Evolutionary conservation across 768 basidiomycete genomes (phyloP), one percentile per base, ranked within the genome.

Genomic region (Calocybe gangraenosa): DNA sequence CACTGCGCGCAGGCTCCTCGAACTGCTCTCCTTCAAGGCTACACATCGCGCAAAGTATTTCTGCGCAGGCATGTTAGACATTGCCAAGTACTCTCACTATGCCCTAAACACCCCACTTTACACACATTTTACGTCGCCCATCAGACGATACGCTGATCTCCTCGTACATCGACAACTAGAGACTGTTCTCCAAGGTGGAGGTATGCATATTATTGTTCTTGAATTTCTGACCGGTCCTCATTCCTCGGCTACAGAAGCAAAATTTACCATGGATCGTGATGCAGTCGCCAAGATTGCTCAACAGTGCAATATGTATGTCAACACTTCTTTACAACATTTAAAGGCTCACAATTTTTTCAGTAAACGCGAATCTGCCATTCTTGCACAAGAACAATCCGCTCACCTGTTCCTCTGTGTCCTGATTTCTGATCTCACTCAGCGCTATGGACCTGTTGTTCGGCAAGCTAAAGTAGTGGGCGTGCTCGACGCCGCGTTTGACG

Each of bases 11-110:
- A 69, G 78, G 40, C 74, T 93, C n/a, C 70, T 99, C 8, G 84
- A 93, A 63, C 61, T 96, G 25, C 72, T 97, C 33, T 82, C 84
- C 13, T 82, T 79, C 63, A 96, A 96, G 66, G 86, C 92, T n/a
- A 97, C 93, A 49, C 87, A 92, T 48, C 79, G 85, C 41, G 92
- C 96, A 54, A 94, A 93, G 65, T 99, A 99, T 67, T 98, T 98
- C 82, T 99, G 96, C 61, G 81, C 93, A 19, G 96, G 96, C 51
- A 97, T 97, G 95, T 73, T 99, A 55, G 96, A 99, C 65, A 99
- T 99, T 58, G 92, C 93, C 33, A 97, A 97, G 70, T 99, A 98
- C 59, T 69, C 81, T 22, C 96, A 99, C 65, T 98, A 91, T 62
- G 84, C 94, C 0, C 71, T 98, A 53, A 95, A 83, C 53, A 71